Percentiles rank a stretch among this genome's conserved stretches.
Evolutionary conservation across 2,329 filamentous ascomycete species (phyloP).

Genomic region (Penicillium sp.): DNA sequence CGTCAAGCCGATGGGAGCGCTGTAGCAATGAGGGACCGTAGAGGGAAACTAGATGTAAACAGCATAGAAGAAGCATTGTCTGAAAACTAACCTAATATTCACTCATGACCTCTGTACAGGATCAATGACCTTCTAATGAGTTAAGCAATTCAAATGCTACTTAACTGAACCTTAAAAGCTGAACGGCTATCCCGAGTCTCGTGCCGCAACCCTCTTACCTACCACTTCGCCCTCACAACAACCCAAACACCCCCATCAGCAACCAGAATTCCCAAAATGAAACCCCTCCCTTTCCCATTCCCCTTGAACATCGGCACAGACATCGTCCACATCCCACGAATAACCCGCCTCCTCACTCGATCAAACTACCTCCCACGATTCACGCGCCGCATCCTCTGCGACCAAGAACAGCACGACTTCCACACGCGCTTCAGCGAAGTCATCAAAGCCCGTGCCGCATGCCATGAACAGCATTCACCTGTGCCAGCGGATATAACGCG

Average conservation of each 20-base stretch:
- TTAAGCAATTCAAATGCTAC: background rate
- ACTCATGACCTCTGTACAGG: no score
- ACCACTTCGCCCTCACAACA: background rate
- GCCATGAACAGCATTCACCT: background rate
- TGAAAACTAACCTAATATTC: background rate
- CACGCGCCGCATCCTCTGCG: slow-evolving; percentile 41
- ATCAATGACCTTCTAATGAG: background rate
- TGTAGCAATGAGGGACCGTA: background rate
- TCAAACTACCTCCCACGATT: slow-evolving; percentile 41
- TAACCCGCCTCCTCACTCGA: slow-evolving; percentile 57
- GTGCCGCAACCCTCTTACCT: background rate
- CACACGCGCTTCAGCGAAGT: slow-evolving; percentile 30
- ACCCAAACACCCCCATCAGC: background rate
- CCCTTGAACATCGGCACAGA: slow-evolving; percentile 72
- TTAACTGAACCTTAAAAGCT: background rate
- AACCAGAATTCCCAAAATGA: slow-evolving; percentile 27
- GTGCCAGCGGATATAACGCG: slow-evolving; percentile 38
- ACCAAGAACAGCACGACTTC: slow-evolving; percentile 41
- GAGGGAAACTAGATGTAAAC: background rate
- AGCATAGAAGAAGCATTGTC: background rate
- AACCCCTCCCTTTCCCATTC: slow-evolving; percentile 56
- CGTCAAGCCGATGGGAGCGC: background rate
- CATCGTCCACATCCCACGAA: slow-evolving; percentile 68
- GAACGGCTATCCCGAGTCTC: background rate
- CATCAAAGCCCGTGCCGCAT: background rate